Conservation (phyloP, 192 early-diverging fungal genomes). For the Backusella australiensis region DNA sequence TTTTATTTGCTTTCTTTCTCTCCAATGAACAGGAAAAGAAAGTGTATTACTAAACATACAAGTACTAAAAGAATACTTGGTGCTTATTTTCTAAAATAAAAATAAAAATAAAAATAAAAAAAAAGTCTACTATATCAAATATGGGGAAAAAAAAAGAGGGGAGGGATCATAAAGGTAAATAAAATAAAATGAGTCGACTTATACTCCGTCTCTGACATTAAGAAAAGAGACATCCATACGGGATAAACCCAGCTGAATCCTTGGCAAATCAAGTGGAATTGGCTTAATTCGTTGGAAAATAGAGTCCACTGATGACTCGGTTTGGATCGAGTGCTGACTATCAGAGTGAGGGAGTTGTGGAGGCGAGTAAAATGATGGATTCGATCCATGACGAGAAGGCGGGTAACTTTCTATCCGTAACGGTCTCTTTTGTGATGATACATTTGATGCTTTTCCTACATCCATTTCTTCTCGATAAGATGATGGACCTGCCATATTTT, state of each 20-base stretch:
- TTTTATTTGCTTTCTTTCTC: not conserved
- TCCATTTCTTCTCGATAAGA: not conserved
- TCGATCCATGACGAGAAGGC: not conserved
- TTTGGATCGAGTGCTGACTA: conserved; percentile 2
- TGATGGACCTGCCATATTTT: not conserved
- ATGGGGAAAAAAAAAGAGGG: not conserved
- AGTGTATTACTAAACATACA: not conserved
- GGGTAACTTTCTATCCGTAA: not conserved
- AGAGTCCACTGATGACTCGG: not conserved
- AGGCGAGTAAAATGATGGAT: not conserved
- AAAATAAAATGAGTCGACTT: not conserved
- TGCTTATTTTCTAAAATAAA: not conserved
- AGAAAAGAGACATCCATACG: conserved; percentile 13
- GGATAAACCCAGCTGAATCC: conserved; percentile 12
- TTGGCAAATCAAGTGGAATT: conserved; percentile 10
- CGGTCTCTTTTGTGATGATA: not conserved
- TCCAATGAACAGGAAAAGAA: not conserved
- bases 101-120: not conserved
- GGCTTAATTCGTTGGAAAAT: conserved; percentile 2
- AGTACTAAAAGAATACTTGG: not conserved
- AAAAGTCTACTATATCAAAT: not conserved
- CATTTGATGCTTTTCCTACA: not conserved
- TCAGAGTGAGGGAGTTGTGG: not conserved
- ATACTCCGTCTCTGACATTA: not conserved
- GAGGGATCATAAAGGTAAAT: not conserved